Evolutionary conservation across 441 rosid genomes (phyloP), one percentile per base, ranked within the genome.

Genomic region (Adansonia madagascariensis): DNA sequence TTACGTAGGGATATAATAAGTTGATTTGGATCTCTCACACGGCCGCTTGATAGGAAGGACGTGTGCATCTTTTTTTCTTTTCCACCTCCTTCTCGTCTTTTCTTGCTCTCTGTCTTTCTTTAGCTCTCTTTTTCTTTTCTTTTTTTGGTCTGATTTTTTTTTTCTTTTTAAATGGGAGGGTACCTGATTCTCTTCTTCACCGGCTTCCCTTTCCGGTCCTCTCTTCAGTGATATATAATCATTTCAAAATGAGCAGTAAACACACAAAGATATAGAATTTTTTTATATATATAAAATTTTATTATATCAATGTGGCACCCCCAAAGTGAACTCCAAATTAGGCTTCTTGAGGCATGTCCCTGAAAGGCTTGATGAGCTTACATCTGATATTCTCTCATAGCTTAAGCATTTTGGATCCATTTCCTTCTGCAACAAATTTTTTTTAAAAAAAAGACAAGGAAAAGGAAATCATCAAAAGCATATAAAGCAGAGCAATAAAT

Each of bases 271-370:
- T 62, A 71, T 31, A 14, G 24, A 49, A 24, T 20, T 12, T 31
- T 31, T 31, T 31, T 31, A 4, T 9, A 4, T 18, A 17, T 18
- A 24, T 44, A n/a, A 10, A 49, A 50, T 17, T 31, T 31, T 31
- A 4, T 11, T 27, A 10, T 56, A 75, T 84, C 90, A 90, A 82
- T 80, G 92, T 84, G 93, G 82, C 84, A 96, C 88, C 65, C 97
- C 98, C 90, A 95, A 82, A 12, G 98, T 95, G 82, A 95, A 95
- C 78, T 95, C 99, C 82, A 95, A 88, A 85, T 92, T 95, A 65
- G 97, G 99, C 82, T 85, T 88, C 82, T 85, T 88, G 78, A 91
- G 90, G 86, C 92, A 90, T 82, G 89, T 76, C 85, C 86, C 92
- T 56, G 97, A 89, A 64, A 79, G 82, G 61, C 83, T 87, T 67